These are phyloP conservation scores for Tubosaeta sp. DNA, from an alignment of 768 basidiomycete genomes.

Conservation along the genomic window DNA sequence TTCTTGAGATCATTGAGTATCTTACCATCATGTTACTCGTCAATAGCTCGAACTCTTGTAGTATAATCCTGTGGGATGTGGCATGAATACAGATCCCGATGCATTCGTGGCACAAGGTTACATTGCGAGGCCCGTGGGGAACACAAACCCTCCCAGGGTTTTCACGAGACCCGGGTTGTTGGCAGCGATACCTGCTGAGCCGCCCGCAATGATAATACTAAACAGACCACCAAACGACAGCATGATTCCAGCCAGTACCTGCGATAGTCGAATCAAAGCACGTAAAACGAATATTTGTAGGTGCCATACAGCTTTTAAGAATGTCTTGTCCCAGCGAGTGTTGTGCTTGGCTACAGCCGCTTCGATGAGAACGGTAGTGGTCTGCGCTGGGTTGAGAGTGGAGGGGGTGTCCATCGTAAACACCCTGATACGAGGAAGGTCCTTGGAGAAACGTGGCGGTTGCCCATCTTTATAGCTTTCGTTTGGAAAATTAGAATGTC, in stretches of 20 bases:
- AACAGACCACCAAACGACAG: slow-evolving; percentile 71
- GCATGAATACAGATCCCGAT: neutral
- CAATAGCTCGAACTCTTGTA: slow-evolving; percentile 65
- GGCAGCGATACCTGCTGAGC: slow-evolving; percentile 45
- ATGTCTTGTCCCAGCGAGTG: slow-evolving; percentile 54
- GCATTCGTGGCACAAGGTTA: slow-evolving; percentile 24
- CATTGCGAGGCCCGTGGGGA: slow-evolving; percentile 78
- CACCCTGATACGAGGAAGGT: slow-evolving; percentile 2
- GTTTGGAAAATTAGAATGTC: too few relatives aligned
- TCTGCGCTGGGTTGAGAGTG: slow-evolving; percentile 57
- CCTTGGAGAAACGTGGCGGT: neutral
- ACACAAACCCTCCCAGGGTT: slow-evolving; percentile 61
- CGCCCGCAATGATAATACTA: slow-evolving; percentile 56
- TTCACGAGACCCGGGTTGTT: slow-evolving; percentile 67
- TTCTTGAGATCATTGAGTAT: neutral
- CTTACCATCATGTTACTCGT: slow-evolving; percentile 76
- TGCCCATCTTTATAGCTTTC: slow-evolving; percentile 19
- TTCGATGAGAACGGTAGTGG: slow-evolving; percentile 55
- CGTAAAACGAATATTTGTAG: neutral
- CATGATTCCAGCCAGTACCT: slow-evolving; percentile 70
- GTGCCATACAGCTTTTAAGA: slow-evolving; percentile 64
- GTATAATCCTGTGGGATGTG: slow-evolving; percentile 51
- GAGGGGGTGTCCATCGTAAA: slow-evolving; percentile 28
- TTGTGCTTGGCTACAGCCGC: slow-evolving; percentile 58
- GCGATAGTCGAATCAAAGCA: neutral